phyloP scores from a whole-genome alignment of 352 stramenopile genomes.

The Globisporangium solare region DNA sequence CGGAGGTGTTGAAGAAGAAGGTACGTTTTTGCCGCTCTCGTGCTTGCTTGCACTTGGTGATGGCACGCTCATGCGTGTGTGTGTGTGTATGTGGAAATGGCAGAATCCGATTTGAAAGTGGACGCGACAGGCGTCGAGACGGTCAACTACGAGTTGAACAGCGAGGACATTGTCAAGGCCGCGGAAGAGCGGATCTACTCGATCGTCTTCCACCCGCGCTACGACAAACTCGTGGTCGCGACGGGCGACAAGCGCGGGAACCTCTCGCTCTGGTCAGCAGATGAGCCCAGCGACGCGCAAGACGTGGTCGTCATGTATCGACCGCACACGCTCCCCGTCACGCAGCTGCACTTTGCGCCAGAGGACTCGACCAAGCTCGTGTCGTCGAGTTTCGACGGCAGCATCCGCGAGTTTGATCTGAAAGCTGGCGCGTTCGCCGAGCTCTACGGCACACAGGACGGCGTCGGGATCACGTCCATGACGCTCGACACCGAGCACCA shows the following conservation, averaged over 20 bases:
- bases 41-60: too few relatives aligned
- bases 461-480: constrained; percentile 60
- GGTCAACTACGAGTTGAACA: constrained; percentile 39
- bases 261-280: constrained; percentile 60
- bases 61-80: too few relatives aligned
- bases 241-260: constrained; percentile 75
- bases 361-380: constrained; percentile 50
- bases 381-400: constrained; percentile 71
- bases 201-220: constrained; percentile 66
- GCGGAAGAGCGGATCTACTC: constrained; percentile 71
- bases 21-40: too few relatives aligned
- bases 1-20: constrained; percentile 19
- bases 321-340: constrained; percentile 60
- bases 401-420: constrained; percentile 65
- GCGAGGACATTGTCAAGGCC: constrained; percentile 68
- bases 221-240: constrained; percentile 54
- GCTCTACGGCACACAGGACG: constrained; percentile 40
- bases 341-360: constrained; percentile 52
- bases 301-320: constrained; percentile 53
- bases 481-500: constrained; percentile 11
- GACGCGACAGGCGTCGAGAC: constrained; percentile 35
- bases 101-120: constrained; percentile 35
- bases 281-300: constrained; percentile 17
- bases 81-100: too few relatives aligned
- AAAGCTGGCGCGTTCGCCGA: constrained; percentile 43